A percentile compares a stretch with the other conserved stretches of the same genome.
phyloP scores from a whole-genome alignment of 768 basidiomycete genomes.

The Kondoa subrosea region DNA sequence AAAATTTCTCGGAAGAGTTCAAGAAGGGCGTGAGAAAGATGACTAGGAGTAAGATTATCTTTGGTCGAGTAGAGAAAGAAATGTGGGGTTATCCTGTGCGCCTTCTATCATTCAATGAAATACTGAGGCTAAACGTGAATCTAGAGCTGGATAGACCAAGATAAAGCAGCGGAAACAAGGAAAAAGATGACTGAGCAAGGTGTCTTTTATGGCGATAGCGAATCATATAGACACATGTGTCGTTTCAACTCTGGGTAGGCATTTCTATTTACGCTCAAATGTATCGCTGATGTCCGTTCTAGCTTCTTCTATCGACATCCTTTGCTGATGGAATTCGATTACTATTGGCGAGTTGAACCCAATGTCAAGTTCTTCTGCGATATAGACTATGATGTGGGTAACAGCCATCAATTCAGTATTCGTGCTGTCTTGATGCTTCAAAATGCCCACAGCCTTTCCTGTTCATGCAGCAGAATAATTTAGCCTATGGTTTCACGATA shows the following conservation, averaged over 20 bases:
- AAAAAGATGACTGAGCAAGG: slow-evolving; percentile 47
- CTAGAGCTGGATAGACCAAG: slow-evolving; percentile 59
- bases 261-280: neutral
- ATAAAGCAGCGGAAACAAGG: slow-evolving; percentile 43
- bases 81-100: slow-evolving; percentile 72
- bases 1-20: slow-evolving; percentile 55
- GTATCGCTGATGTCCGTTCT: slow-evolving; percentile 35
- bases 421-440: neutral
- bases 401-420: too few species aligned
- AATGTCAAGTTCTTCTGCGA: slow-evolving; percentile 51
- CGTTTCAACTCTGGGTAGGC: neutral
- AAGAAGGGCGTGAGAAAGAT: slow-evolving; percentile 35
- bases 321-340: slow-evolving; percentile 55
- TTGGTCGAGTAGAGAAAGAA: slow-evolving; percentile 43
- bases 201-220: slow-evolving; percentile 37
- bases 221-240: slow-evolving; percentile 26
- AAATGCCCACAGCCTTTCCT: slow-evolving; percentile 41
- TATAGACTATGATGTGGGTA: slow-evolving; percentile 36
- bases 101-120: too few species aligned
- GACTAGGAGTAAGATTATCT: slow-evolving; percentile 23
- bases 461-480: slow-evolving; percentile 62
- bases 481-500: slow-evolving; percentile 72
- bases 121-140: too few species aligned
- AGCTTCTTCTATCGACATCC: slow-evolving; percentile 70
- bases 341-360: slow-evolving; percentile 44